Percentiles rank a stretch among this genome's conserved stretches.
Conservation (phyloP, 305 asterid genomes). For the Fraxinus ornus region DNA sequence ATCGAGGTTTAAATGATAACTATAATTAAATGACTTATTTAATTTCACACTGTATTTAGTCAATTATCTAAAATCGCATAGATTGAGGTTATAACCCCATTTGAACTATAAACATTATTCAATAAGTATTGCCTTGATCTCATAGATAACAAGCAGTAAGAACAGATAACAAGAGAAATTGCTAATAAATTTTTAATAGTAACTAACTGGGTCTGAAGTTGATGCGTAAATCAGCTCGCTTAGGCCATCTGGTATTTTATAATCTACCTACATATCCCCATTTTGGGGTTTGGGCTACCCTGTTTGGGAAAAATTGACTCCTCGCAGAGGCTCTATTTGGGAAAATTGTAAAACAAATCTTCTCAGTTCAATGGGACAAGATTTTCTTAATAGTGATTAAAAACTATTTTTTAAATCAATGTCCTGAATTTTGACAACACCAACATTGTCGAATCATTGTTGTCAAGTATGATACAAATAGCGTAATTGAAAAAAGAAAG, state of each 20-base stretch:
- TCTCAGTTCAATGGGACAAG: neutral
- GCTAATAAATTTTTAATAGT: neutral
- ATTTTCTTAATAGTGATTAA: neutral
- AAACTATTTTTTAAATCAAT: no score
- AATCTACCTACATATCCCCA: neutral
- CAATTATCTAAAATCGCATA: no score
- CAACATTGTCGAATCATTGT: no score
- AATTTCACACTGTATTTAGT: no score
- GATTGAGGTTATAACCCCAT: no score
- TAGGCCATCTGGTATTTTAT: neutral
- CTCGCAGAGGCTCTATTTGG: neutral
- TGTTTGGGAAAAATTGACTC: neutral
- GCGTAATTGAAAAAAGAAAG: neutral
- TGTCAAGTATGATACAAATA: no score
- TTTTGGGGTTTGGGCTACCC: neutral
- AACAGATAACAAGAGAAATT: neutral
- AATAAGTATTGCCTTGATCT: neutral
- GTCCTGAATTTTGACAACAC: no score
- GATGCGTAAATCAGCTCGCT: neutral
- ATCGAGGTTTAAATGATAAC: no score
- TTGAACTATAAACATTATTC: no score
- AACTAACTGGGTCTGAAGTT: neutral
- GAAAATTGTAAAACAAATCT: neutral
- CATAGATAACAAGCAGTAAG: neutral
- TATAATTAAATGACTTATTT: no score